phyloP scores from a whole-genome alignment of 306 rosid genomes.

The Ormosia emarginata region DNA sequence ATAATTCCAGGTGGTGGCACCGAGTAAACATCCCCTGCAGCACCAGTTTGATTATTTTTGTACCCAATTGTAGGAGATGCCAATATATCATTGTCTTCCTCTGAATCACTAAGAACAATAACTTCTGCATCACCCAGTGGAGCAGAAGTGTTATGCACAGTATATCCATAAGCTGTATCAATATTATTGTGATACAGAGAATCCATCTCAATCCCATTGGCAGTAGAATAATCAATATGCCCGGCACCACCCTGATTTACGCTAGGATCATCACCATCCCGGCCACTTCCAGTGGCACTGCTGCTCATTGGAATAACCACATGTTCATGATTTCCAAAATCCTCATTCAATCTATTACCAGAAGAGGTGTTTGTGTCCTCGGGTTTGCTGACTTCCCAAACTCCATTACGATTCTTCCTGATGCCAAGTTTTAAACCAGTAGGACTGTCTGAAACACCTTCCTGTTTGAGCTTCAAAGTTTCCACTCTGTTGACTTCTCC shows the following conservation, averaged over 20 bases:
- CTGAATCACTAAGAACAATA: constrained; percentile 91
- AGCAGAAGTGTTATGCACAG: constrained; percentile 48
- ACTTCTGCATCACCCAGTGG: constrained; percentile 57
- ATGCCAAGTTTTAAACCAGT: constrained; percentile 71
- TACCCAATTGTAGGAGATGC: constrained; percentile 45
- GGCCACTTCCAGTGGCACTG: constrained; percentile 83
- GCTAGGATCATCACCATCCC: constrained; percentile 90
- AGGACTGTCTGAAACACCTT: constrained; percentile 74
- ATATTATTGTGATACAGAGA: constrained; percentile 52
- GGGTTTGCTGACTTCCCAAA: constrained; percentile 86
- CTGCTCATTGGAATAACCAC: constrained; percentile 94
- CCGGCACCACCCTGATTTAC: constrained; percentile 81
- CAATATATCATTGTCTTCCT: constrained; percentile 66
- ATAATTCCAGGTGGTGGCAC: constrained; percentile 53
- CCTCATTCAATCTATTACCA: constrained; percentile 52
- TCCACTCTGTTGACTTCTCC: constrained; percentile 50
- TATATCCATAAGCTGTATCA: constrained; percentile 63
- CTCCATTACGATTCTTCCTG: constrained; percentile 70
- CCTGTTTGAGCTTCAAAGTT: constrained; percentile 69
- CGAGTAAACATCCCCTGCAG: constrained; percentile 49
- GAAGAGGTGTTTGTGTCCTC: constrained; percentile 58
- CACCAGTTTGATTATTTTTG: constrained; percentile 44
- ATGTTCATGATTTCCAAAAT: constrained; percentile 54
- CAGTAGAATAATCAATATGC: constrained; percentile 55
- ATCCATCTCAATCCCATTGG: constrained; percentile 78